These are phyloP conservation scores for Tritrichomonas musculus DNA, from an alignment of 208 protist species.

Conservation along the genomic window DNA sequence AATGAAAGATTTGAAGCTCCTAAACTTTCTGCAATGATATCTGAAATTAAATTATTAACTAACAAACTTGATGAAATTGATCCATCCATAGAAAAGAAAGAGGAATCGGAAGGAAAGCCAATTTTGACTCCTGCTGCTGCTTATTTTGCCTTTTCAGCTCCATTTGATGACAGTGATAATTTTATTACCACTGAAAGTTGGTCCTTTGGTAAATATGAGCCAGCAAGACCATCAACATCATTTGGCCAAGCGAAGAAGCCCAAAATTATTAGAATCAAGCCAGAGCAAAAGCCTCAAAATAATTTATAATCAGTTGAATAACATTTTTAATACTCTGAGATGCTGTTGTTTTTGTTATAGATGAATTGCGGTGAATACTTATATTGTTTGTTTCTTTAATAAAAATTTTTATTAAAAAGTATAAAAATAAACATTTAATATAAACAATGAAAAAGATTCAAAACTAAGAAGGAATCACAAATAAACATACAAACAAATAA, in stretches of 20 bases:
- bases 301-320: no score
- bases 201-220: conserved; percentile 9
- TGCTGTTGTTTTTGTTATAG: no score
- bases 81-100: no score
- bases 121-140: conserved; percentile 16
- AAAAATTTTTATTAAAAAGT: no score
- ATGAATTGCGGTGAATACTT: no score
- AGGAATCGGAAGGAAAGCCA: background rate
- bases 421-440: no score
- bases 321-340: no score
- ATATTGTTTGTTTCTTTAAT: no score
- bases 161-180: conserved; percentile 8
- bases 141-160: conserved; percentile 25
- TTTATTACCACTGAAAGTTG: conserved; percentile 11
- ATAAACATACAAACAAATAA: no score
- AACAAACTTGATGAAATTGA: background rate
- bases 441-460: no score
- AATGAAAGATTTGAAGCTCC: conserved; percentile 14
- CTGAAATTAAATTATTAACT: background rate
- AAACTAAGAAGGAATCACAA: no score
- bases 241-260: background rate
- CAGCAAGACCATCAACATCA: background rate
- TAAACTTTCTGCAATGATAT: conserved; percentile 18
- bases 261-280: background rate
- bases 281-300: background rate